Conservation (phyloP, 2,329 filamentous ascomycete genomes). For the Pleomassaria siparia region DNA sequence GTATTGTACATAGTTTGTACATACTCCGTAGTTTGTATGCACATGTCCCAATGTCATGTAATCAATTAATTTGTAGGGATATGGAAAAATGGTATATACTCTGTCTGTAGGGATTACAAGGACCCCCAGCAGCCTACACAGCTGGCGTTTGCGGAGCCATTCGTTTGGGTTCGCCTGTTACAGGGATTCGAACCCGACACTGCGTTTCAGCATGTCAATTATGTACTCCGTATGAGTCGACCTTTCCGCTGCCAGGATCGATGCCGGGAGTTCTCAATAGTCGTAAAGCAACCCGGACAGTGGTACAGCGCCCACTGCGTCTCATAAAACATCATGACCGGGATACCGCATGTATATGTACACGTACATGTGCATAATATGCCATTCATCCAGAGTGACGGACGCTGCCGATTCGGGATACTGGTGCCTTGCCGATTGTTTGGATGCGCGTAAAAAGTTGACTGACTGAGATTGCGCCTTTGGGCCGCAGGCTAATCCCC, state of each 20-base stretch:
- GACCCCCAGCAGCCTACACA: neutral
- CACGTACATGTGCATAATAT: no score
- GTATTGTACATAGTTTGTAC: no score
- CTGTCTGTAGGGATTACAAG: no score
- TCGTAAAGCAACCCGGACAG: constrained; percentile 6
- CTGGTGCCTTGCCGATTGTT: neutral
- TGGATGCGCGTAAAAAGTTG: neutral
- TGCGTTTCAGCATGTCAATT: constrained; percentile 9
- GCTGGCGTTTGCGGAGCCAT: constrained; percentile 3
- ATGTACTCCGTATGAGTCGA: constrained; percentile 1
- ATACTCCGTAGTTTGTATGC: no score
- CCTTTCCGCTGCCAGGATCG: constrained; percentile 8
- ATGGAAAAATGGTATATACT: no score
- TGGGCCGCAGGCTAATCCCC: constrained; percentile 15
- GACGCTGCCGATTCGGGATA: constrained; percentile 3
- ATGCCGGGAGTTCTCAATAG: constrained; percentile 6
- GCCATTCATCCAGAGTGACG: constrained; percentile 8
- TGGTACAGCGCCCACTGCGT: constrained; percentile 4
- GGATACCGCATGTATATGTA: constrained; percentile 1
- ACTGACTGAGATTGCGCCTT: constrained; percentile 8
- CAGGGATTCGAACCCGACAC: constrained; percentile 7
- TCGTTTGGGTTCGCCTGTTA: constrained; percentile 1
- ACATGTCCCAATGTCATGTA: constrained; percentile 5
- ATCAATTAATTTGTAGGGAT: neutral
- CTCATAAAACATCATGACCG: constrained; percentile 1